These are phyloP conservation scores for Apiospora hydei DNA, from an alignment of 2,329 filamentous ascomycete genomes.

Conservation along the genomic window DNA sequence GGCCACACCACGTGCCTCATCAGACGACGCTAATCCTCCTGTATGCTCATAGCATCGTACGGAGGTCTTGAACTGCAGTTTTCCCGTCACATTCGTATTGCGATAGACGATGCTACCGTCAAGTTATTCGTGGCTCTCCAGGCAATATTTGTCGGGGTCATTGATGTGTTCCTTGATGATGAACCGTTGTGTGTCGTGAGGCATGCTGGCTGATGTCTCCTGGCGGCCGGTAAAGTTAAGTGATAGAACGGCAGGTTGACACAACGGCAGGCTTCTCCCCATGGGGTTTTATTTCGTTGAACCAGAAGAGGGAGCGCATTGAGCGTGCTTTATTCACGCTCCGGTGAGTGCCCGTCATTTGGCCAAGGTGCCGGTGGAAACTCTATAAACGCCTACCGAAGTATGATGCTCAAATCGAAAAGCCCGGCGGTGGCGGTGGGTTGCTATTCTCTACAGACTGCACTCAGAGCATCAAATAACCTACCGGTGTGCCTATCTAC, in stretches of 20 bases:
- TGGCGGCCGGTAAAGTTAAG: slow-evolving; percentile 1
- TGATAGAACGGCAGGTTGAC: background rate
- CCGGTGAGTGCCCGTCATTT: slow-evolving; percentile 2
- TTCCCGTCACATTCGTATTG: background rate
- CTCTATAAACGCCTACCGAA: slow-evolving; percentile 5
- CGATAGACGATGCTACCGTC: background rate
- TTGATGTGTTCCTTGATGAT: background rate
- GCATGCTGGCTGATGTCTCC: background rate
- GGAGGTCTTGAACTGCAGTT: background rate
- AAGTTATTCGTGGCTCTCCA: background rate
- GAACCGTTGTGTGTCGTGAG: background rate
- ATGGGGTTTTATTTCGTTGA: background rate
- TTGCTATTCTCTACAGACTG: background rate
- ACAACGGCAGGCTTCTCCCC: background rate
- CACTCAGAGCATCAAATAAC: background rate
- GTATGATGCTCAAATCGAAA: slow-evolving; percentile 9
- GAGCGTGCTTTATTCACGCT: background rate
- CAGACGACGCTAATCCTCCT: background rate
- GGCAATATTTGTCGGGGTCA: background rate
- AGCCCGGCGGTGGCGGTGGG: background rate
- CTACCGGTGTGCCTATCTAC: background rate
- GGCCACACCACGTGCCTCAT: slow-evolving; percentile 5
- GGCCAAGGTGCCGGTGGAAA: slow-evolving; percentile 3
- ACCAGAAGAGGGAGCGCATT: background rate
- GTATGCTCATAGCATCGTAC: background rate